Base-by-base conservation (phyloP, 2,329 filamentous ascomycete genomes). In the Rhexocercosporidium sp. region DNA sequence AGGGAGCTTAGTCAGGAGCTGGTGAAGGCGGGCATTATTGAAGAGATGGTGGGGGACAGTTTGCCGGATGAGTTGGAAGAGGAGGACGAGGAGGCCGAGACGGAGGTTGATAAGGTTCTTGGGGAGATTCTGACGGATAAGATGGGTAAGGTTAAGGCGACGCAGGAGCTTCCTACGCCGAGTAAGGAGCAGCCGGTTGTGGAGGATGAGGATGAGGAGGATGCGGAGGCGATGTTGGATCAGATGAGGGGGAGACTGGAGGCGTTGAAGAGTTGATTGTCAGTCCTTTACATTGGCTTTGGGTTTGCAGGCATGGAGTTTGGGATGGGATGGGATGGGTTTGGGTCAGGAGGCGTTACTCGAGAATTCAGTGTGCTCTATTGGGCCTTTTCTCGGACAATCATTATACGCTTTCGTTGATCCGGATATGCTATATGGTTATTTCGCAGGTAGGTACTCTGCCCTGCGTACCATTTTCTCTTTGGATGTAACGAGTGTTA, bases 241-340 rank as follows among this genome's bases (percentile, higher is more conserved):
- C 92, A 97, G 82, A 98, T 98, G 96, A 86, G 95, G 78, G 94
- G 94, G 73, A 86, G 95, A 57, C 80, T 99, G 74, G 93, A 98
- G 81, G 94, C 94, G 41, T 81, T 98, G 77, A 92, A 96, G 86
- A 97, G 94, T 80, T 97, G 65, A 74, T 41, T 31, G 29, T 2
- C 44, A 25, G 39, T 41, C 22, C n/a, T n/a, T 31, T 49, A 3
- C 20, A 20, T 47, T 25, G 5, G 44, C 22, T 27, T n/a, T 29
- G 34, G 20, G 16, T 59, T 59, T 49, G 37, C 20, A 27, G 44
- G 62, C 49, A 60, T 59, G 68, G 68, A 67, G 68, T 69, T 67
- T 66, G 59, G 67, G 46, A 59, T 29, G 22, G 67, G 46, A 59
- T 29, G 22, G 49, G 49, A 29, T 39, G 29, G 59, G 31, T 14